Conservation (phyloP, 139 green algal genomes). For the Coccomyxa sp. region DNA sequence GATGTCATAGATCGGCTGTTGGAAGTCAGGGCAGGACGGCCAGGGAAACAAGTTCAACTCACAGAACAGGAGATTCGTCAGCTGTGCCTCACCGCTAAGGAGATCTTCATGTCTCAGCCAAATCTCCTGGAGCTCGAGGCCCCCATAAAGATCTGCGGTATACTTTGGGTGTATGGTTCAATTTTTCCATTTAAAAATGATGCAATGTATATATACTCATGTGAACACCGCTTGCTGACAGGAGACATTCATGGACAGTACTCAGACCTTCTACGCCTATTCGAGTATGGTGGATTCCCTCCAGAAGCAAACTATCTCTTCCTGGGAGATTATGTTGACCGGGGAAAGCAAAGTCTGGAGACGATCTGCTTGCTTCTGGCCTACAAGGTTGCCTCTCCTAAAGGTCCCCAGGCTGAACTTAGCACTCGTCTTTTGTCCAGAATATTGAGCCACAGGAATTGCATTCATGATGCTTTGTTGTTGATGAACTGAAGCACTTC, state of each 20-base stretch:
- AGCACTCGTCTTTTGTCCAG: too few species aligned
- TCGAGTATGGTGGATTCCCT: conserved; percentile 98
- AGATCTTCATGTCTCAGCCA: conserved; percentile 95
- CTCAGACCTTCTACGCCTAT: conserved; percentile 93
- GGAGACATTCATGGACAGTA: conserved; percentile 99
- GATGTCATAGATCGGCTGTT: conserved; percentile 93
- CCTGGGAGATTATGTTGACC: conserved; percentile 98
- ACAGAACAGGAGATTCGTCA: conserved; percentile 87
- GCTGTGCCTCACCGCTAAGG: conserved; percentile 87
- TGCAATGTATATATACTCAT: neutral
- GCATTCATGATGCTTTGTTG: too few species aligned
- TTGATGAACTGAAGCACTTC: too few species aligned
- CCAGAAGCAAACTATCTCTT: conserved; percentile 99
- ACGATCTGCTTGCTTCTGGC: conserved; percentile 98
- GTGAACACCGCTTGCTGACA: conserved; percentile 19
- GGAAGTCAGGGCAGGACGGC: conserved; percentile 79
- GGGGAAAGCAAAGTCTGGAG: conserved; percentile 98
- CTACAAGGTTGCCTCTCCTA: conserved; percentile 80
- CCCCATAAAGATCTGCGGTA: conserved; percentile 99
- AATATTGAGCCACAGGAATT: neutral
- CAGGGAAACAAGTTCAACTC: conserved; percentile 93
- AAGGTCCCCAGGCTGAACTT: too few species aligned
- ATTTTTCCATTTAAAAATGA: neutral
- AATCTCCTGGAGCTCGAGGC: conserved; percentile 98
- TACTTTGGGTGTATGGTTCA: neutral